Evolutionary conservation across 2,329 filamentous ascomycete species (phyloP).

Genomic region (Pseudogymnoascus sp.): DNA sequence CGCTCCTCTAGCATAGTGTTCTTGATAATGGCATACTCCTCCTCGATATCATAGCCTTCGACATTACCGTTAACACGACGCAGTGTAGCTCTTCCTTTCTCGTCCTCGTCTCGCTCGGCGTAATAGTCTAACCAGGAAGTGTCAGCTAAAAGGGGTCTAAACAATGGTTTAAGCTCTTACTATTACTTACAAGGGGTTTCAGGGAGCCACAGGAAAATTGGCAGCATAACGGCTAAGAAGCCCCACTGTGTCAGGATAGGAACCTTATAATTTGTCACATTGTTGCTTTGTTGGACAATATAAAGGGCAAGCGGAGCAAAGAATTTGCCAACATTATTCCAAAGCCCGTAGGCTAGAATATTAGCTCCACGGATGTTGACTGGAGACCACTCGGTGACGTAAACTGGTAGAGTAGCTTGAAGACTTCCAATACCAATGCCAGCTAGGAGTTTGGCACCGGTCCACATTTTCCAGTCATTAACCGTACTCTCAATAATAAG

Average conservation of each 20-base stretch:
- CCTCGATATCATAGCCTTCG: slow-evolving; percentile 17
- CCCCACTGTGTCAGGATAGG: slow-evolving; percentile 41
- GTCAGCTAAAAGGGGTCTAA: no score
- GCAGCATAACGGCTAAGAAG: slow-evolving; percentile 34
- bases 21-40: slow-evolving; percentile 19
- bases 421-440: slow-evolving; percentile 20
- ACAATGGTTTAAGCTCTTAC: no score
- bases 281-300: slow-evolving; percentile 24
- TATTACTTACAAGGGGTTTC: slow-evolving; percentile 28
- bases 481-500: neutral
- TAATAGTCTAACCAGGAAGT: slow-evolving; percentile 12
- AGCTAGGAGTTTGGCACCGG: slow-evolving; percentile 19
- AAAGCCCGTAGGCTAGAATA: slow-evolving; percentile 23
- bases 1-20: slow-evolving; percentile 18
- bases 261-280: slow-evolving; percentile 30
- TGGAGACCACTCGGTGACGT: slow-evolving; percentile 20
- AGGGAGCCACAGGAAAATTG: slow-evolving; percentile 34
- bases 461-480: slow-evolving; percentile 16
- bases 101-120: slow-evolving; percentile 17
- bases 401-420: slow-evolving; percentile 20
- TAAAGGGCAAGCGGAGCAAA: slow-evolving; percentile 37
- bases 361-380: slow-evolving; percentile 18
- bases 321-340: slow-evolving; percentile 38
- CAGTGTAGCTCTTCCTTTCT: slow-evolving; percentile 16
- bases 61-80: slow-evolving; percentile 18